Evolutionary conservation across 352 stramenopile genomes (phyloP).

Genomic region (Phytopythium chamaehyphon): DNA sequence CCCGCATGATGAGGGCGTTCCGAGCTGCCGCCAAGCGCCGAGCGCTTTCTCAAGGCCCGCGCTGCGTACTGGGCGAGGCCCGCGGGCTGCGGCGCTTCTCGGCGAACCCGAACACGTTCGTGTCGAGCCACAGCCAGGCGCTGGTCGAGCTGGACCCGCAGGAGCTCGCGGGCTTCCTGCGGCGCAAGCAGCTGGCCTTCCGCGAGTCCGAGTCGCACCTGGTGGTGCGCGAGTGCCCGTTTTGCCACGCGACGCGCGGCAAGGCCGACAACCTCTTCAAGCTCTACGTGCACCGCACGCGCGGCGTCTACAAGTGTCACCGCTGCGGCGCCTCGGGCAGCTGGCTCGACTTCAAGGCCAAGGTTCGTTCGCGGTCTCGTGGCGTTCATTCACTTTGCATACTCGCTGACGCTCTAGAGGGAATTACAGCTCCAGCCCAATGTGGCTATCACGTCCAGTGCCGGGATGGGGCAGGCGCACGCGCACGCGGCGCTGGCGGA

Average conservation of each 20-base stretch:
- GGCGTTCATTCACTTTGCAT: neutral
- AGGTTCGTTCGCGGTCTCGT: slow-evolving; percentile 15
- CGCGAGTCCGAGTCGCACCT: slow-evolving; percentile 78
- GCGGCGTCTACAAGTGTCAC: slow-evolving; percentile 89
- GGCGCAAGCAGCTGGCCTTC: slow-evolving; percentile 60
- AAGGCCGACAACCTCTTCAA: slow-evolving; percentile 89
- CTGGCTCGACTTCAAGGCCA: slow-evolving; percentile 90
- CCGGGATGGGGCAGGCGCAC: slow-evolving; percentile 29
- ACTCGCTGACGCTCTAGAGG: neutral
- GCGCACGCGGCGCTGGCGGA: slow-evolving; percentile 8
- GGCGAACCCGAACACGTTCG: slow-evolving; percentile 31
- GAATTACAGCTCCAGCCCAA: slow-evolving; percentile 37
- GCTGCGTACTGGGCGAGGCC: neutral
- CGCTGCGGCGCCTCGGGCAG: slow-evolving; percentile 79
- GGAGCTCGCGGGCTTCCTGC: slow-evolving; percentile 65
- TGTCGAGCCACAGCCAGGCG: slow-evolving; percentile 77
- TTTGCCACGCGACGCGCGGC: slow-evolving; percentile 80
- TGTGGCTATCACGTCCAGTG: slow-evolving; percentile 40
- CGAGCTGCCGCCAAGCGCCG: slow-evolving; percentile 10
- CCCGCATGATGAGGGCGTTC: slow-evolving; percentile 19
- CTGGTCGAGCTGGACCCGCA: slow-evolving; percentile 39
- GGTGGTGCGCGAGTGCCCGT: slow-evolving; percentile 81
- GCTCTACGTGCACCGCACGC: slow-evolving; percentile 86
- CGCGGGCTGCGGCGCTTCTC: slow-evolving; percentile 13
- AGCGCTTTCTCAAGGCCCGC: slow-evolving; percentile 4